Evolutionary conservation across 2,329 filamentous ascomycete genomes (phyloP).

Genomic region (Zopfia rhizophila): DNA sequence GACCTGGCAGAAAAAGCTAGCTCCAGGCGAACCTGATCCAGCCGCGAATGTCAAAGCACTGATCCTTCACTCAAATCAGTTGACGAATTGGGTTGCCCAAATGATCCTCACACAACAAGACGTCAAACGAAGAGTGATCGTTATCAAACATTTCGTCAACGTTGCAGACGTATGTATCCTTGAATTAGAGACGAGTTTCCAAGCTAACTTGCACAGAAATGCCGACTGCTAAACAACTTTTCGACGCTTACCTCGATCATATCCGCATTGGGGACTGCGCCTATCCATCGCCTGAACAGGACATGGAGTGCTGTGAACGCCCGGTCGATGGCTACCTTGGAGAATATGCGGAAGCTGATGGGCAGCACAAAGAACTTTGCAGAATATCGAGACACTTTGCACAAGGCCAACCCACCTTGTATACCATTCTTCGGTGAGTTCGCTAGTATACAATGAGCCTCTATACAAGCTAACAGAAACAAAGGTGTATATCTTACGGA

Average conservation of each 20-base stretch:
- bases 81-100: conserved; percentile 99
- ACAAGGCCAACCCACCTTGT: conserved; percentile 93
- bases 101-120: conserved; percentile 97
- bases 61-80: conserved; percentile 96
- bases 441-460: too few relatives aligned
- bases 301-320: conserved; percentile 96
- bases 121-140: conserved; percentile 93
- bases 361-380: conserved; percentile 98
- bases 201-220: conserved; percentile 73
- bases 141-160: conserved; percentile 97
- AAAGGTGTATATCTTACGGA: conserved; percentile 98
- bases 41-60: conserved; percentile 95
- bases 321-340: conserved; percentile 80
- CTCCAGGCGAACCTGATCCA: conserved; percentile 81
- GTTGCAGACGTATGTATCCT: conserved; percentile 84
- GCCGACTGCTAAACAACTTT: conserved; percentile 92
- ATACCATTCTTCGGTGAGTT: conserved; percentile 94
- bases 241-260: conserved; percentile 98
- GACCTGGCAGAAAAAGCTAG: conserved; percentile 97
- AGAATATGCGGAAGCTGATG: conserved; percentile 95
- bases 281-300: conserved; percentile 90
- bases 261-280: conserved; percentile 91
- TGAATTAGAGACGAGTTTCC: neutral
- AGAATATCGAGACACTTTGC: conserved; percentile 92
- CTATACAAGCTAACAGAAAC: conserved; percentile 30